Evolutionary conservation across 805 yeast genomes (phyloP).

Genomic region (Sugiyamaella marilandica): DNA sequence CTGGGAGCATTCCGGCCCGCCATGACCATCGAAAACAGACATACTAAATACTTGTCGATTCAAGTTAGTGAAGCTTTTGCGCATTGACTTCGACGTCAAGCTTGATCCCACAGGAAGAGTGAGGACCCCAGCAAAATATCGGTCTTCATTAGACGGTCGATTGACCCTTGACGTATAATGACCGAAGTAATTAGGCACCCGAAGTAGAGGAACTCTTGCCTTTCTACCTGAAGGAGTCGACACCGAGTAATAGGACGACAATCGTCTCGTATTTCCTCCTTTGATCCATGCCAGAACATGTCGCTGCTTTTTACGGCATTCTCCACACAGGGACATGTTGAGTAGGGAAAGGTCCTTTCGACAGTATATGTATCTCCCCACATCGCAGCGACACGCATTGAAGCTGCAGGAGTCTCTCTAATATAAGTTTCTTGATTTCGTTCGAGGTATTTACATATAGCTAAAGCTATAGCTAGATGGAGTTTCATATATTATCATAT

Average conservation of each 20-base stretch:
- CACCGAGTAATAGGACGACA: constrained; percentile 13
- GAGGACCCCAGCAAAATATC: constrained; percentile 61
- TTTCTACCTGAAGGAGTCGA: constrained; percentile 10
- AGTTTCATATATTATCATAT: too few species aligned
- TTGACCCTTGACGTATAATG: constrained; percentile 73
- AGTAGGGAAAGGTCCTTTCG: background rate
- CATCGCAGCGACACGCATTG: too few species aligned
- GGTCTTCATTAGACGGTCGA: constrained; percentile 77
- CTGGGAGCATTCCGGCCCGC: constrained; percentile 71
- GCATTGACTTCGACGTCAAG: constrained; percentile 22
- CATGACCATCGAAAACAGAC: constrained; percentile 91
- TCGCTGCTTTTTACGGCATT: background rate
- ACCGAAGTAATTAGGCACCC: constrained; percentile 73
- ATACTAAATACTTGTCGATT: constrained; percentile 54
- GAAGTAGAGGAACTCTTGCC: constrained; percentile 53
- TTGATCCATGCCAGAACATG: background rate
- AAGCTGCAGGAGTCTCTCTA: too few species aligned
- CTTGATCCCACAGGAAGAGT: constrained; percentile 38
- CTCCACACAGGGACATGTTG: background rate
- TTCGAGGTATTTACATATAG: too few species aligned
- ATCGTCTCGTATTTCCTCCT: background rate
- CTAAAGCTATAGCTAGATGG: too few species aligned
- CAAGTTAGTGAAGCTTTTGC: constrained; percentile 6
- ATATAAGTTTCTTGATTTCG: too few species aligned
- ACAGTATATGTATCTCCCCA: too few species aligned